Evolutionary conservation across 2,329 filamentous ascomycete species (phyloP), one percentile per base, ranked within the genome.

Genomic region (Plenodomus biglobosus): DNA sequence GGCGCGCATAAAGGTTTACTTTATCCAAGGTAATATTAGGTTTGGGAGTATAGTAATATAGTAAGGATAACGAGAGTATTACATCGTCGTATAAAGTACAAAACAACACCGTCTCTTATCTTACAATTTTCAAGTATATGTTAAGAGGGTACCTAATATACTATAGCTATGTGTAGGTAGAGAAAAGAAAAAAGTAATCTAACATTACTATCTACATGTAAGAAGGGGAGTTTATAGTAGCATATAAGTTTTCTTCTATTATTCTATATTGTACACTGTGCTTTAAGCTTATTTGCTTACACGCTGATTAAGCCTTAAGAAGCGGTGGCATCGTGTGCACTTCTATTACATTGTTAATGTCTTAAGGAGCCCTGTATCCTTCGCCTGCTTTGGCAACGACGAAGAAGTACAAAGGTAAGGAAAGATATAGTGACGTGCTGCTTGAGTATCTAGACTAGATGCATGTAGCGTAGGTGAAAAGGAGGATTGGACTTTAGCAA

Each of bases 301-400:
- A n/a, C n/a, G n/a, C n/a, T n/a, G n/a, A n/a, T n/a, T n/a, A n/a
- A n/a, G n/a, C n/a, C n/a, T n/a, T n/a, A n/a, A n/a, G n/a, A n/a
- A n/a, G n/a, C n/a, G n/a, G n/a, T n/a, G n/a, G n/a, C n/a, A n/a
- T 42, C 76, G 88, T 11, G 92, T 88, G 0, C 92, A 92, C 68
- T 91, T 92, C 62, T 81, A 85, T 50, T 87, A 86, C 0, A 73
- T 92, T 22, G 85, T 78, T 0, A 83, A 85, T 15, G 80, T 92
- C 48, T 84, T 0, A 69, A 82, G 66, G 88, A 92, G 72, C 82
- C 85, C 16, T 88, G 88, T 66, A 88, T 95, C 0, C 89, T 90
- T 0, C 89, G 90, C 0, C 34, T 92, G 88, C 68, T 94, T 90
- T 90, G 88, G 86, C 1, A 83, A 86, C 37, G 85, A 90, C 72